Conservation (phyloP, 2,329 filamentous ascomycete species). For the Pyrenochaeta sp. region DNA sequence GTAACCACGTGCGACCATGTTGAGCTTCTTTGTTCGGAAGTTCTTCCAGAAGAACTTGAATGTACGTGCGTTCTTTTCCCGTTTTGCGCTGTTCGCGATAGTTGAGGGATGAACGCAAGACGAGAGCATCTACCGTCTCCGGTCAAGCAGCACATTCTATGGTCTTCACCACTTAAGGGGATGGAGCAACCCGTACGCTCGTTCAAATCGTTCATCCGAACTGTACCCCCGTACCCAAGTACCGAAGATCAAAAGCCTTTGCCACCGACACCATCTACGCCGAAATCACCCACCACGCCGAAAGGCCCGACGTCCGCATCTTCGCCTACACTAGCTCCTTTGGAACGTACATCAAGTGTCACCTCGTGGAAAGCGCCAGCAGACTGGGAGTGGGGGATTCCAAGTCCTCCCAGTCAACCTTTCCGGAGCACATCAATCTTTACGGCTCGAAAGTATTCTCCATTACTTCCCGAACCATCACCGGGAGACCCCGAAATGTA, state of each 20-base stretch:
- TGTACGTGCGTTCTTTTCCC: slow-evolving; percentile 10
- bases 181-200: slow-evolving; percentile 46
- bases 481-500: slow-evolving; percentile 24
- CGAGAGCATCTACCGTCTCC: slow-evolving; percentile 32
- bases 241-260: slow-evolving; percentile 34
- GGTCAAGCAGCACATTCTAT: slow-evolving; percentile 30
- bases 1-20: slow-evolving; percentile 30
- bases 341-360: slow-evolving; percentile 12
- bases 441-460: slow-evolving; percentile 30
- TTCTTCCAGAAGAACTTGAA: slow-evolving; percentile 35
- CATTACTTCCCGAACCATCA: slow-evolving; percentile 43
- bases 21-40: slow-evolving; percentile 40
- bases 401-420: slow-evolving; percentile 5
- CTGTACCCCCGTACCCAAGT: slow-evolving; percentile 27
- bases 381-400: slow-evolving; percentile 29
- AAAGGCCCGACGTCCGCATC: not conserved
- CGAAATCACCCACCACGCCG: slow-evolving; percentile 17
- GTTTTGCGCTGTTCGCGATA: slow-evolving; percentile 25
- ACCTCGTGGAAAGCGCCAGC: slow-evolving; percentile 39
- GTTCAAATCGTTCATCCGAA: slow-evolving; percentile 42
- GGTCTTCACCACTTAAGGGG: slow-evolving; percentile 38
- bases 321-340: slow-evolving; percentile 5
- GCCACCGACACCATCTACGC: slow-evolving; percentile 29
- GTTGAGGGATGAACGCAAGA: slow-evolving; percentile 33
- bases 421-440: slow-evolving; percentile 6